phyloP scores from a whole-genome alignment of 345 rosid species.

The Lumnitzera racemosa region DNA sequence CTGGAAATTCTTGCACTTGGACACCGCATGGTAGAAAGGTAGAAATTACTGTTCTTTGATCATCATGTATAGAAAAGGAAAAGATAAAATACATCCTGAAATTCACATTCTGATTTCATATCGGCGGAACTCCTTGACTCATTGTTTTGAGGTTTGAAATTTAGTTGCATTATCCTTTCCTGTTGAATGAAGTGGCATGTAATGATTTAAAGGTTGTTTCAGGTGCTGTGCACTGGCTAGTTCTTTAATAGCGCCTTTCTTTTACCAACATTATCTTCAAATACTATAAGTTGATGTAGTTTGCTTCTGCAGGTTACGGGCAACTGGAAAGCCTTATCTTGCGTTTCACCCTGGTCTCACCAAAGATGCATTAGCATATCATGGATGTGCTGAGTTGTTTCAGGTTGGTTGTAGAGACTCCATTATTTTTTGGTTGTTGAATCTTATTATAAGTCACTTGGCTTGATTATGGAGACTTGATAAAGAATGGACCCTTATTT shows the following conservation, averaged over 20 bases:
- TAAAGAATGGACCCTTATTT: not conserved
- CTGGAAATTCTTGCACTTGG: conserved; percentile 74
- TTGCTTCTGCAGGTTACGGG: conserved; percentile 49
- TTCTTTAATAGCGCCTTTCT: not conserved
- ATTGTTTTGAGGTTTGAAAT: not conserved
- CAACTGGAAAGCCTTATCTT: conserved; percentile 70
- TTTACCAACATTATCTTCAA: too few species aligned
- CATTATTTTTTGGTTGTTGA: conserved; percentile 3
- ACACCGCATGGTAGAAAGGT: conserved; percentile 82
- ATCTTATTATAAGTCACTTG: too few species aligned
- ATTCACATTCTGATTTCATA: too few species aligned
- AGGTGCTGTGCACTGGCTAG: not conserved
- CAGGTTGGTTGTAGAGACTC: conserved; percentile 47
- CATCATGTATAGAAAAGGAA: not conserved
- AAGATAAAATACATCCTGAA: not conserved
- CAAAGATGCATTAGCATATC: conserved; percentile 82
- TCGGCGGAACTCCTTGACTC: too few species aligned
- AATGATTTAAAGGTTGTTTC: not conserved
- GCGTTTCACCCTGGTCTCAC: conserved; percentile 86
- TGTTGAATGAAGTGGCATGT: not conserved
- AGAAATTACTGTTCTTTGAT: conserved; percentile 9
- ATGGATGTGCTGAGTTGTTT: conserved; percentile 97
- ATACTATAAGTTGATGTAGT: too few species aligned
- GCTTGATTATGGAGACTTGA: too few species aligned
- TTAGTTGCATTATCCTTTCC: conserved; percentile 2